These are phyloP conservation scores for Saccharata proteae DNA, from an alignment of 2,329 filamentous ascomycete species.

Conservation along the genomic window DNA sequence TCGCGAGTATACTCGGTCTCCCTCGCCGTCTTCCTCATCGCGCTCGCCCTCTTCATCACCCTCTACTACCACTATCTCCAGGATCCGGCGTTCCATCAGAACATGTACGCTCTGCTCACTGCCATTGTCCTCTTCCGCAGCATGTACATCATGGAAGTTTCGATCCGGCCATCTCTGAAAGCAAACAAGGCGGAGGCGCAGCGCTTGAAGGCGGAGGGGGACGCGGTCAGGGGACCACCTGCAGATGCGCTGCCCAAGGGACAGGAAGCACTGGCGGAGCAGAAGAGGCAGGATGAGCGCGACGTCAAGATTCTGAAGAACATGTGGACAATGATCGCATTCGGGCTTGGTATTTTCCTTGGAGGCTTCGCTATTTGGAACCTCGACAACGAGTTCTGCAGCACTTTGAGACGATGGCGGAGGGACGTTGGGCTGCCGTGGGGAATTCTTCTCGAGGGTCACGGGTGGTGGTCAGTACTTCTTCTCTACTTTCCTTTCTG, in stretches of 20 bases:
- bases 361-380: constrained; percentile 68
- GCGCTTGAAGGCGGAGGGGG: constrained; percentile 9
- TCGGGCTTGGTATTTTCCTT: constrained; percentile 60
- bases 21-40: constrained; percentile 46
- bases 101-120: constrained; percentile 63
- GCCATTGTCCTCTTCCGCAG: constrained; percentile 57
- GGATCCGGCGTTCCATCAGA: constrained; percentile 73
- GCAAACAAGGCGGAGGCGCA: constrained; percentile 27
- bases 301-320: constrained; percentile 47
- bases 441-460: constrained; percentile 62
- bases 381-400: constrained; percentile 67
- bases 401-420: constrained; percentile 51
- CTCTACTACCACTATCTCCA: constrained; percentile 71
- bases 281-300: constrained; percentile 40
- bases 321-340: constrained; percentile 66
- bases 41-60: constrained; percentile 53
- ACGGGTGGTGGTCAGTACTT: constrained; percentile 54
- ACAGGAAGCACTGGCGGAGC: constrained; percentile 19
- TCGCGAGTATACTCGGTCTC: constrained; percentile 37
- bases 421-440: constrained; percentile 62
- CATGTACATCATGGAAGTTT: constrained; percentile 65
- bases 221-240: too few species aligned
- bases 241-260: constrained; percentile 7
- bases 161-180: constrained; percentile 44
- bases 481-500: constrained; percentile 1